phyloP scores from a whole-genome alignment of 2,329 filamentous ascomycete genomes.

The Xylaria sp. region DNA sequence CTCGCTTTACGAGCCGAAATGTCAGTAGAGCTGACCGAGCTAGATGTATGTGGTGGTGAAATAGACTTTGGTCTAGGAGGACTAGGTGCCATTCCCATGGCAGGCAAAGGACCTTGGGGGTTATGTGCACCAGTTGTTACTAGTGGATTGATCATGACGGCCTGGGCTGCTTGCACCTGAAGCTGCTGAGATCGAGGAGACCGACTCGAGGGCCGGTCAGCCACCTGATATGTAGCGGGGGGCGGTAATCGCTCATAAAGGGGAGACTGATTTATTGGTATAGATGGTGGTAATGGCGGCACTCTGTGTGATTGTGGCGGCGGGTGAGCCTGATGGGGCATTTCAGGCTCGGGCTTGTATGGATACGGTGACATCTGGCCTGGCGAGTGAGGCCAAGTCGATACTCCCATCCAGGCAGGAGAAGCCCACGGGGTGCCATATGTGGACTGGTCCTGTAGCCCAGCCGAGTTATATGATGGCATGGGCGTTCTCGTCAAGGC shows the following conservation, averaged over 20 bases:
- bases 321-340: conserved; percentile 41
- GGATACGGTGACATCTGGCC: conserved; percentile 52
- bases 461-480: conserved; percentile 54
- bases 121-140: conserved; percentile 50
- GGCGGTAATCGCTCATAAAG: conserved; percentile 44
- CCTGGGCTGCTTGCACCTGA: conserved; percentile 55
- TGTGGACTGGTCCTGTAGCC: conserved; percentile 47
- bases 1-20: conserved; percentile 54
- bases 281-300: conserved; percentile 28
- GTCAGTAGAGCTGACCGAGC: conserved; percentile 47
- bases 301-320: conserved; percentile 36
- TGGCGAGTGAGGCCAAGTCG: conserved; percentile 52
- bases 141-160: conserved; percentile 54
- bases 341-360: conserved; percentile 44
- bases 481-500: conserved; percentile 81
- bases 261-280: conserved; percentile 36
- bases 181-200: conserved; percentile 59
- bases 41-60: conserved; percentile 58
- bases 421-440: conserved; percentile 52
- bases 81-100: conserved; percentile 52
- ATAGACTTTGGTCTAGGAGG: conserved; percentile 61
- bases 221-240: conserved; percentile 41
- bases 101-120: conserved; percentile 57
- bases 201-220: conserved; percentile 44
- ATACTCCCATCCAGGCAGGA: conserved; percentile 47